Percentiles rank a stretch among this genome's conserved stretches.
These are phyloP conservation scores for Scheffersomyces spartinae DNA, from an alignment of 805 yeast species.

Conservation along the genomic window DNA sequence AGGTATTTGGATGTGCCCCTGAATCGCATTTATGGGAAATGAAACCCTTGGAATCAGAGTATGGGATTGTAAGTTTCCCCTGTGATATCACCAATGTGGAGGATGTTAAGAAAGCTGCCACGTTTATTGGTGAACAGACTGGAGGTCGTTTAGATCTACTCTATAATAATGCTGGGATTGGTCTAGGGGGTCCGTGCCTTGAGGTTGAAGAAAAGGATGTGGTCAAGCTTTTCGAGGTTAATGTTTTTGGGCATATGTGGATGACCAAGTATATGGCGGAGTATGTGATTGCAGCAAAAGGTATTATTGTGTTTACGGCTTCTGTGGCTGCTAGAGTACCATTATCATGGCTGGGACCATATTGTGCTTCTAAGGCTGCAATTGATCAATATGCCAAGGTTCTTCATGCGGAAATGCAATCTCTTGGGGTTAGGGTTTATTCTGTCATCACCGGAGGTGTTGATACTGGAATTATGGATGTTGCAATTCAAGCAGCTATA, in stretches of 20 bases:
- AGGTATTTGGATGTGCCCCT: constrained; percentile 25
- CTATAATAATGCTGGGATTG: constrained; percentile 32
- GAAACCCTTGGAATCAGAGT: constrained; percentile 15
- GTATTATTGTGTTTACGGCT: constrained; percentile 26
- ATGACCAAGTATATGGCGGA: constrained; percentile 20
- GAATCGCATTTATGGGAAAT: constrained; percentile 12
- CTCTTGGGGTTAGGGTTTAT: constrained; percentile 27
- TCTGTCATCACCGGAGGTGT: constrained; percentile 30
- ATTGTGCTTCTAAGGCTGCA: constrained; percentile 29
- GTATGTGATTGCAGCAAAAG: constrained; percentile 18
- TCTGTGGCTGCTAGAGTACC: constrained; percentile 21
- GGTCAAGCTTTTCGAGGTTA: constrained; percentile 24
- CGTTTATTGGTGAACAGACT: constrained; percentile 11
- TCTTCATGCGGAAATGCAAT: constrained; percentile 22
- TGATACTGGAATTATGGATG: too few relatives aligned
- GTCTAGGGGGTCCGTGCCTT: constrained; percentile 12
- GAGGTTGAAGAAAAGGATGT: constrained; percentile 20
- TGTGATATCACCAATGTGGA: constrained; percentile 26
- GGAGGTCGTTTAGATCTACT: constrained; percentile 24
- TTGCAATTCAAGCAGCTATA: too few relatives aligned
- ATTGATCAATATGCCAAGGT: constrained; percentile 22
- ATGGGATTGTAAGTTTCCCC: constrained; percentile 15
- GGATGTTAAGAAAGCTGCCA: constrained; percentile 13
- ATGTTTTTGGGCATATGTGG: constrained; percentile 27
- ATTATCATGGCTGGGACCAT: constrained; percentile 20